Conservation (phyloP, 208 protist genomes). For the Acanthamoeba polyphaga region DNA sequence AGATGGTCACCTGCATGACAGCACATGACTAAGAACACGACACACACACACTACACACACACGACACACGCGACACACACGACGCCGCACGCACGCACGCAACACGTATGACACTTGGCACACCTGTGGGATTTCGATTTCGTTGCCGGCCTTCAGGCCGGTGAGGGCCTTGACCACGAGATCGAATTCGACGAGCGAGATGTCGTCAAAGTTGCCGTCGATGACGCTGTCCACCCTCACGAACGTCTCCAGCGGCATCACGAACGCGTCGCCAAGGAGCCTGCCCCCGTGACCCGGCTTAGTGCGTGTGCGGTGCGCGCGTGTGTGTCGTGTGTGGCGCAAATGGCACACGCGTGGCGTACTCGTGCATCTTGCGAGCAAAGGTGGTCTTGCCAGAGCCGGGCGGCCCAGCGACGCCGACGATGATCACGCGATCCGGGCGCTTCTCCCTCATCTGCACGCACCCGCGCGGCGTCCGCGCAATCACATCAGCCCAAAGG, state of each 20-base stretch:
- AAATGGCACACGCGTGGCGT: background rate
- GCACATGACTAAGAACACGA: no score
- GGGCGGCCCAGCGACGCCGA: conserved; percentile 80
- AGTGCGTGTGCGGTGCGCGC: background rate
- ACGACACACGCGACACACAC: no score
- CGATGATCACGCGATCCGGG: conserved; percentile 58
- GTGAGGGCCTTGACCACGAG: conserved; percentile 70
- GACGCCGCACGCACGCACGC: no score
- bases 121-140: conserved; percentile 9
- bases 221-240: conserved; percentile 78
- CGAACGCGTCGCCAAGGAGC: conserved; percentile 69
- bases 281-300: background rate
- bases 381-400: conserved; percentile 80
- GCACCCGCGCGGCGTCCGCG: no score
- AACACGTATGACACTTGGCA: no score
- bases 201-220: conserved; percentile 82
- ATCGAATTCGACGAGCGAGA: conserved; percentile 76
- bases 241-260: conserved; percentile 77
- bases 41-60: no score
- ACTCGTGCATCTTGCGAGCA: conserved; percentile 57
- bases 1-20: conserved; percentile 18
- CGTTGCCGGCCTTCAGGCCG: conserved; percentile 13
- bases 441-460: conserved; percentile 69
- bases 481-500: background rate
- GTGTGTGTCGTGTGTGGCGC: no score